Evolutionary conservation across 1,139 yeast genomes (phyloP), one percentile per base, ranked within the genome.

Genomic region (Wickerhamomyces sp.): DNA sequence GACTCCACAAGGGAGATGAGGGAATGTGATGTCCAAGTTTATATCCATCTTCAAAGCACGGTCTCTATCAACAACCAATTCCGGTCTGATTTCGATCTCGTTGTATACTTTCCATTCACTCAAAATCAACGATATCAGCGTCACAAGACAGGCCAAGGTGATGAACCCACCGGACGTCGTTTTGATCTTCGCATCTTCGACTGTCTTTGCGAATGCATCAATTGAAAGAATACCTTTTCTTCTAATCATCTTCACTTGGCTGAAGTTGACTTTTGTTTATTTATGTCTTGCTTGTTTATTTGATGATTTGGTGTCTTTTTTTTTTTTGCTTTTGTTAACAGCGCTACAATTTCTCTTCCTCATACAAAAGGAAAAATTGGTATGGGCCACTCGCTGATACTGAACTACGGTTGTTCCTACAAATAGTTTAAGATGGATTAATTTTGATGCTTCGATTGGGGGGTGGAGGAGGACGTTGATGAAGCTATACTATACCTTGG

Each of bases 181-280:
- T 54, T 86, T 81, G 50, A 93, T 80, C 47, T 88, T 76, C 7
- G 96, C 95, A 64, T 93, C 99, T 58, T 91, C 98, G 39, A 88
- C 91, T 7, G 98, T 89, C 66, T 90, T 91, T 33, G 96, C 82
- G 66, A 93, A 93, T 11, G 95, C 96, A 66, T 93, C 99, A 51
- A 86, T 72, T 37, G 83, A 78, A 46, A 86, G 69, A 52, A 88
- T 70, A 50, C 71, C 58, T n/a, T 46, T 36, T 34, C 42, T 43
- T 29, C 41, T 43, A 18, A 33, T 40, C 48, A 45, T 45, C 15
- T 37, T 37, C 2, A 9, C 26, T 10, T 10, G 11, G 23, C 4
- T 15, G 11, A 8, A 34, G 10, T 33, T 10, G 35, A 18, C 23
- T 18, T 5, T n/a, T n/a, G n/a, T n/a, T n/a, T n/a, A n/a, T n/a